Conservation (phyloP, 2,329 filamentous ascomycete species). For the Triangularia setosa region DNA sequence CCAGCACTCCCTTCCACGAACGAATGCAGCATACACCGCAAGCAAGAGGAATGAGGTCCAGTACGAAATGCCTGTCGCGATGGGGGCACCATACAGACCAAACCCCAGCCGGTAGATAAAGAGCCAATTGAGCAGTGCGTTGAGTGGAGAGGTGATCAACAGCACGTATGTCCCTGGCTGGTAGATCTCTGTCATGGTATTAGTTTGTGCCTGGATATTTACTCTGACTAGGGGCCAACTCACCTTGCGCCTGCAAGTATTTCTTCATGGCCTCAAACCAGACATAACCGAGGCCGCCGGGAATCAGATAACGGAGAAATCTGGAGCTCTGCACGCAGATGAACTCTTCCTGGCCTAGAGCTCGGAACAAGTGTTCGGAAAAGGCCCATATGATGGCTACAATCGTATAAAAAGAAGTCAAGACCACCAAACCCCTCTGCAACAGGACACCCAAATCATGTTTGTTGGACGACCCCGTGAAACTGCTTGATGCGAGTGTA, state of each 20-base stretch:
- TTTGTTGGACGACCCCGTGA: constrained; percentile 75
- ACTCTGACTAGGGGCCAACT: not conserved
- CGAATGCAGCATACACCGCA: constrained; percentile 67
- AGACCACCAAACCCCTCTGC: constrained; percentile 70
- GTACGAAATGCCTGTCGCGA: constrained; percentile 81
- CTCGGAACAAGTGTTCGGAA: constrained; percentile 69
- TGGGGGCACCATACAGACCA: constrained; percentile 72
- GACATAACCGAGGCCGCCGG: constrained; percentile 79
- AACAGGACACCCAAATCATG: constrained; percentile 74
- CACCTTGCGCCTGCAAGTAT: constrained; percentile 80
- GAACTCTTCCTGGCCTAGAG: constrained; percentile 72
- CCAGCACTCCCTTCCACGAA: constrained; percentile 73
- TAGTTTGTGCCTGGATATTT: not conserved
- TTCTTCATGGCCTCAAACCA: constrained; percentile 87
- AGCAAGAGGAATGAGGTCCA: constrained; percentile 79
- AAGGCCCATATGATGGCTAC: constrained; percentile 71
- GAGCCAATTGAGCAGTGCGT: constrained; percentile 74
- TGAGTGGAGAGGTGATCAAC: constrained; percentile 75
- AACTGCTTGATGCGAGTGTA: constrained; percentile 77
- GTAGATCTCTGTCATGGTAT: constrained; percentile 52
- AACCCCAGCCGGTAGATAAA: constrained; percentile 70
- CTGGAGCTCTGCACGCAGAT: constrained; percentile 69
- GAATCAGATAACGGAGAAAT: constrained; percentile 71
- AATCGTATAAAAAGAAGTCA: constrained; percentile 68
- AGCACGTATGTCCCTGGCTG: constrained; percentile 78